Conservation (phyloP, 129 eudicot species). For the Glebionis coronaria region DNA sequence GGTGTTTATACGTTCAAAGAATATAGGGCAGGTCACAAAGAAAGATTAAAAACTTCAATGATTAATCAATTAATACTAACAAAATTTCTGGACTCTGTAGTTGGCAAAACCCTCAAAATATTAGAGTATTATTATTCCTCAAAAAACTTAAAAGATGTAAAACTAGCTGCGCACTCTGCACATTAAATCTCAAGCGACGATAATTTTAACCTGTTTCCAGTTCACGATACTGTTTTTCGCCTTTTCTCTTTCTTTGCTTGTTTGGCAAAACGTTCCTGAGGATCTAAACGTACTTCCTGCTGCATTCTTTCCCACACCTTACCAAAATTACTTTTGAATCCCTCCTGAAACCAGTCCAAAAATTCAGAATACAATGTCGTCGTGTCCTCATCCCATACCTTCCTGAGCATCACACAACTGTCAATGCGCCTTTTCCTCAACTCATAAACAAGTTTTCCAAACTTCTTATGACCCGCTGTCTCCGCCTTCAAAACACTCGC, state of each 20-base stretch:
- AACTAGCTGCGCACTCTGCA: too few species aligned
- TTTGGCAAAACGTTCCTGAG: conserved; percentile 42
- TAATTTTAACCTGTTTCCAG: not conserved
- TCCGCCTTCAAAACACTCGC: conserved; percentile 58
- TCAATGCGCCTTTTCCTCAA: conserved; percentile 46
- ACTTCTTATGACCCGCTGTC: conserved; percentile 61
- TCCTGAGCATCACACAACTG: conserved; percentile 50
- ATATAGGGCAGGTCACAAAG: too few species aligned
- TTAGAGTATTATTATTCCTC: too few species aligned
- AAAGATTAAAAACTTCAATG: too few species aligned
- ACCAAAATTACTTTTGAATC: conserved; percentile 45
- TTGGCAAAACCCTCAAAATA: too few species aligned
- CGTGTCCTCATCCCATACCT: conserved; percentile 62
- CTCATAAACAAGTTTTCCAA: conserved; percentile 65
- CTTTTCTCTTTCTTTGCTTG: conserved; percentile 29
- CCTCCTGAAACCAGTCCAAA: conserved; percentile 63
- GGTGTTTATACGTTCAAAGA: too few species aligned
- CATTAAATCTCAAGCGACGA: too few species aligned
- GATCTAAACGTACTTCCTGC: conserved; percentile 48
- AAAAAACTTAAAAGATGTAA: too few species aligned
- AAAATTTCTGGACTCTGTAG: too few species aligned
- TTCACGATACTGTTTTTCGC: conserved; percentile 8
- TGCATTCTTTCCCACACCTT: conserved; percentile 72
- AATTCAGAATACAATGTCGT: conserved; percentile 49
- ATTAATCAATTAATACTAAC: too few species aligned